Evolutionary conservation across 2,329 filamentous ascomycete genomes (phyloP).

Genomic region (Aureobasidium vineae): DNA sequence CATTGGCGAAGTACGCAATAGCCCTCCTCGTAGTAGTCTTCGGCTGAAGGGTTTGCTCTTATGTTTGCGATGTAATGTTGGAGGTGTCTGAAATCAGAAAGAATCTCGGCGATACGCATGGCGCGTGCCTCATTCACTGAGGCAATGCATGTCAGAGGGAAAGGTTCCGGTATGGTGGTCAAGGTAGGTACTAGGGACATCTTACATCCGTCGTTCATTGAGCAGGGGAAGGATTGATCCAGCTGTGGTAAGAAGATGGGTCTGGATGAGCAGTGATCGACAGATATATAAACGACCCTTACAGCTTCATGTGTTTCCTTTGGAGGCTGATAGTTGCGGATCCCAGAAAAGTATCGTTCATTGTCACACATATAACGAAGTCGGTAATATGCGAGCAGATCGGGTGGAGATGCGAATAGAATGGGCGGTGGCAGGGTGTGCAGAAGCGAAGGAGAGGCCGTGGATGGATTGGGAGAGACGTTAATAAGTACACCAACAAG

Average conservation of each 20-base stretch:
- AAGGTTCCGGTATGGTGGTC: conserved; percentile 24
- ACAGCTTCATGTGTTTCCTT: neutral
- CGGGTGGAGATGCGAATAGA: neutral
- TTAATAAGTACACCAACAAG: conserved; percentile 17
- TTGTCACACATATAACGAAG: conserved; percentile 20
- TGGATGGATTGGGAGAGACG: conserved; percentile 21
- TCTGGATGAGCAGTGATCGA: conserved; percentile 23
- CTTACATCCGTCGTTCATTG: conserved; percentile 60
- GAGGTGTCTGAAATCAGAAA: conserved; percentile 62
- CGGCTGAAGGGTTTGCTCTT: conserved; percentile 51
- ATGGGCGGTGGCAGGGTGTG: neutral
- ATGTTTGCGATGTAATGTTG: conserved; percentile 59
- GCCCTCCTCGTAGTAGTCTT: conserved; percentile 59
- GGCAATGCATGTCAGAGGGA: conserved; percentile 21
- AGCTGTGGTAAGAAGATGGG: neutral
- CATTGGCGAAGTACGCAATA: conserved; percentile 59
- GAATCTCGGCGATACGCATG: conserved; percentile 61
- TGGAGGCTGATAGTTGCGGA: neutral
- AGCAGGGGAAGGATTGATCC: conserved; percentile 23
- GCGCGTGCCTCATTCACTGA: conserved; percentile 64
- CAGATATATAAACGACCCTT: conserved; percentile 22
- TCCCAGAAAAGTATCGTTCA: conserved; percentile 13
- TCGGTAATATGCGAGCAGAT: conserved; percentile 16
- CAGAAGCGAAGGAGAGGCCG: conserved; percentile 19
- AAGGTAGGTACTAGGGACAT: conserved; percentile 25